Conservation (phyloP, 2,329 filamentous ascomycete genomes). For the Capronia americana region DNA sequence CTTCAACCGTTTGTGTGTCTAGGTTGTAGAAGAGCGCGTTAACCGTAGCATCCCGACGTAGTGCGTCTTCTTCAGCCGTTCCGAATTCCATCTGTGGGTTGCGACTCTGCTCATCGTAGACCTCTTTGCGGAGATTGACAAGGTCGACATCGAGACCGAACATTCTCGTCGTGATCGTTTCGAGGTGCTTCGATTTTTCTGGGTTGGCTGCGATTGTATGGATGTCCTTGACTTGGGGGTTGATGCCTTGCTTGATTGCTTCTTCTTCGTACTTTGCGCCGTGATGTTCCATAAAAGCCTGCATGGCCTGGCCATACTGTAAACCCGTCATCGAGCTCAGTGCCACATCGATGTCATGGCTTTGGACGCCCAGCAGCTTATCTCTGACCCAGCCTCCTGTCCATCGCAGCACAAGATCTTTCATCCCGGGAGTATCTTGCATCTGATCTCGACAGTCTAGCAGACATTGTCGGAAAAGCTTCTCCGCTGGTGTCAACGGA, state of each 20-base stretch:
- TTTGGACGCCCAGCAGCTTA: constrained; percentile 54
- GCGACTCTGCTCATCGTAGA: constrained; percentile 84
- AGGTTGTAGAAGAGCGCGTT: constrained; percentile 98
- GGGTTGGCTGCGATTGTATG: constrained; percentile 92
- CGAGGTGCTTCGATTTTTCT: constrained; percentile 94
- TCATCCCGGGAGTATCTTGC: constrained; percentile 35
- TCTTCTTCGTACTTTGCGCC: constrained; percentile 54
- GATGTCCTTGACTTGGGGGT: constrained; percentile 65
- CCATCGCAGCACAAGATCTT: constrained; percentile 52
- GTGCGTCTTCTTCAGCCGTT: constrained; percentile 85
- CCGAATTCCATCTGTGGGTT: constrained; percentile 95
- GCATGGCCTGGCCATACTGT: constrained; percentile 53
- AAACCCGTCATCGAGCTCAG: constrained; percentile 59
- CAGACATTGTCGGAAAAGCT: constrained; percentile 39
- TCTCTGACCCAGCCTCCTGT: constrained; percentile 60
- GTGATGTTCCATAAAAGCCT: constrained; percentile 50
- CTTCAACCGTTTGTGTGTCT: constrained; percentile 77
- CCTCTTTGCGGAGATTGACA: constrained; percentile 92
- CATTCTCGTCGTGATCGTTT: constrained; percentile 85
- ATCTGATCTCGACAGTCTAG: constrained; percentile 38
- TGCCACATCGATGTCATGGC: constrained; percentile 57
- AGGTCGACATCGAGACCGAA: constrained; percentile 90
- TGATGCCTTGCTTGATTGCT: constrained; percentile 43
- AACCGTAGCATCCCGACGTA: constrained; percentile 88
- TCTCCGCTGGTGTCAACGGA: constrained; percentile 36